Percentiles rank a stretch among this genome's conserved stretches.
Conservation (phyloP, 768 basidiomycete genomes). For the Scleroderma bovista region DNA sequence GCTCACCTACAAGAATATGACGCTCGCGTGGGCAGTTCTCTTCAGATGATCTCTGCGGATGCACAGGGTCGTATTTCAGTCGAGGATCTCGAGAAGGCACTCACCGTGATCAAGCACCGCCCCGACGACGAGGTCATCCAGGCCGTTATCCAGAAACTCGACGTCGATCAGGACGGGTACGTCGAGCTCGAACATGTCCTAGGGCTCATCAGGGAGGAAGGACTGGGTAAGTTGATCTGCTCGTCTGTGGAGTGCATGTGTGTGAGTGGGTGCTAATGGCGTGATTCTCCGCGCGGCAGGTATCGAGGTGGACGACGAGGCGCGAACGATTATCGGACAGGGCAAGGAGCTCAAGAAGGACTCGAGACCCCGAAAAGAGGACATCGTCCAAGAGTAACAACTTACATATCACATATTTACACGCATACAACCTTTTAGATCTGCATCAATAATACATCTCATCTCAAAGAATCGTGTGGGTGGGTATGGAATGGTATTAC, state of each 20-base stretch:
- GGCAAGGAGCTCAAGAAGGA: conserved; percentile 74
- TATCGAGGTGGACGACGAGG: conserved; percentile 81
- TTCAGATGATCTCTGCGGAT: conserved; percentile 83
- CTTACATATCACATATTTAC: conserved; percentile 2
- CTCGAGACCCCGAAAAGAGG: conserved; percentile 85
- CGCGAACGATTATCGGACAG: conserved; percentile 76
- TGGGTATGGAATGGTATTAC: not conserved
- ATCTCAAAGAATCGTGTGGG: not conserved
- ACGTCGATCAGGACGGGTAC: conserved; percentile 93
- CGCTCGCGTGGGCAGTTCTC: conserved; percentile 72
- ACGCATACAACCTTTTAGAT: conserved; percentile 5
- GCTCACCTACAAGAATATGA: conserved; percentile 90
- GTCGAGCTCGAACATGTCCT: conserved; percentile 94
- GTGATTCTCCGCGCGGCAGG: conserved; percentile 36
- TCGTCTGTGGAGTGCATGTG: not conserved
- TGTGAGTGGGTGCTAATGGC: not conserved
- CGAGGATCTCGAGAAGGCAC: conserved; percentile 82
- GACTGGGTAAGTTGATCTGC: conserved; percentile 49
- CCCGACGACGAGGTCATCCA: conserved; percentile 88
- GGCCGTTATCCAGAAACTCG: conserved; percentile 86
- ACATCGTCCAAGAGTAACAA: conserved; percentile 76
- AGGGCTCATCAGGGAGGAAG: conserved; percentile 82
- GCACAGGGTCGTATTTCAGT: conserved; percentile 86
- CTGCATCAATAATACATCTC: not conserved
- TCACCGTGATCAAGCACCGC: conserved; percentile 89